Conservation (phyloP, 1,284 basidiomycete genomes). For the Caloboletus inedulis region DNA sequence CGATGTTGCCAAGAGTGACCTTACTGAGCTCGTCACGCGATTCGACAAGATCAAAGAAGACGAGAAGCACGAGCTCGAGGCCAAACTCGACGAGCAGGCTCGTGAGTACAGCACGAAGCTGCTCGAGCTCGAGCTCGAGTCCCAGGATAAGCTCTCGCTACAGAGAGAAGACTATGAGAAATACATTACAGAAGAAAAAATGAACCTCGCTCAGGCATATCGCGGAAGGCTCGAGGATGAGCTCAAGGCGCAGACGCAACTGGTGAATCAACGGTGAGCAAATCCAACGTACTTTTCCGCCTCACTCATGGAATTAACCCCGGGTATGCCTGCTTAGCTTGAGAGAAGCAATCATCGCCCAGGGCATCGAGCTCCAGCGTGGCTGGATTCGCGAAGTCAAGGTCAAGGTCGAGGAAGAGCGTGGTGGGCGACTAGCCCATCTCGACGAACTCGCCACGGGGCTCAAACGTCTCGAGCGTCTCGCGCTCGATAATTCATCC, state of each 20-base stretch:
- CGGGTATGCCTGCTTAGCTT: constrained; percentile 48
- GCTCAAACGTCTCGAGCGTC: constrained; percentile 86
- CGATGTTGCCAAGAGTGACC: constrained; percentile 77
- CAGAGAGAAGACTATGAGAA: constrained; percentile 88
- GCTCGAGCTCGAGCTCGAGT: constrained; percentile 78
- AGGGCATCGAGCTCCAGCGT: constrained; percentile 96
- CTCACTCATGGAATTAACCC: neutral
- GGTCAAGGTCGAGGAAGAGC: constrained; percentile 93
- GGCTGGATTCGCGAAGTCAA: constrained; percentile 97
- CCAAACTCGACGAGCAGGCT: constrained; percentile 79
- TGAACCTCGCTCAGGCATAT: constrained; percentile 75
- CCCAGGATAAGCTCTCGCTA: constrained; percentile 78
- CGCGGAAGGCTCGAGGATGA: constrained; percentile 86
- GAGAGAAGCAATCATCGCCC: constrained; percentile 92
- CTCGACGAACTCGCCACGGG: constrained; percentile 90
- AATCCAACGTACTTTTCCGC: neutral
- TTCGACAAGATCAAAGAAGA: constrained; percentile 82
- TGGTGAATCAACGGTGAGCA: constrained; percentile 88
- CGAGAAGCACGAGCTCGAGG: constrained; percentile 76
- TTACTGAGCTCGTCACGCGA: constrained; percentile 74
- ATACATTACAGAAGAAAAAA: constrained; percentile 79
- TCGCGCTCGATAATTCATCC: constrained; percentile 87
- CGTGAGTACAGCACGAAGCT: constrained; percentile 83
- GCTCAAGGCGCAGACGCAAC: constrained; percentile 83
- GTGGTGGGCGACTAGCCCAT: constrained; percentile 92